phyloP scores from a whole-genome alignment of 371 early-diverging fungal genomes.

The Phascolomyces articulosus region DNA sequence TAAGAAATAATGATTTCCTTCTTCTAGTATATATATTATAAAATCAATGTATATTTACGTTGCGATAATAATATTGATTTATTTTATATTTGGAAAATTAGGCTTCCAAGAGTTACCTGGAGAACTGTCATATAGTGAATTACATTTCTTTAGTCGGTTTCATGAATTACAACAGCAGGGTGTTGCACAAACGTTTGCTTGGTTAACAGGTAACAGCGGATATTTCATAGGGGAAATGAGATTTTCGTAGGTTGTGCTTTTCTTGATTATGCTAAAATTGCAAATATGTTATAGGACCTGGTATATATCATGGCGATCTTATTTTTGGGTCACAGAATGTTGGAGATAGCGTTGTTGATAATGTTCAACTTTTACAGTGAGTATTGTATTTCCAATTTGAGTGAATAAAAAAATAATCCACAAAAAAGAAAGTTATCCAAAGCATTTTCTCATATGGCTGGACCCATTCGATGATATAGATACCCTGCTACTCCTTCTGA shows the following conservation, averaged over 20 bases:
- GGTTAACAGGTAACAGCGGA: slow-evolving; percentile 64
- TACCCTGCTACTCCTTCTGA: slow-evolving; percentile 61
- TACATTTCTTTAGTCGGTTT: slow-evolving; percentile 71
- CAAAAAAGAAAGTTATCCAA: no score
- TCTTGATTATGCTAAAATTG: background rate
- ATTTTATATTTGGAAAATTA: slow-evolving; percentile 8
- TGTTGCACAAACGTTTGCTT: slow-evolving; percentile 73
- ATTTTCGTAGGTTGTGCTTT: no score
- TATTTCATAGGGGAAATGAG: no score
- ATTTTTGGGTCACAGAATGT: slow-evolving; percentile 74
- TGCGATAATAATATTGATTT: no score
- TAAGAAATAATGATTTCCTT: slow-evolving; percentile 11
- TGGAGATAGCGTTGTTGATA: slow-evolving; percentile 81
- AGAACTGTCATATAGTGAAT: slow-evolving; percentile 55
- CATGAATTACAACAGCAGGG: slow-evolving; percentile 70
- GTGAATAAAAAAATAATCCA: no score
- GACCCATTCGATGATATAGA: slow-evolving; percentile 22
- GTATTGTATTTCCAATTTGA: slow-evolving; percentile 5
- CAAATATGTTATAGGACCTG: slow-evolving; percentile 53
- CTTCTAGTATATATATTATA: no score
- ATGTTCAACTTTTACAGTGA: slow-evolving; percentile 78
- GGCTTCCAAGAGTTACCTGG: slow-evolving; percentile 82
- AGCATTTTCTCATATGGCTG: no score
- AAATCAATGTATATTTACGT: no score
- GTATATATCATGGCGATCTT: slow-evolving; percentile 84